Percentiles rank a stretch among this genome's conserved stretches.
phyloP scores from a whole-genome alignment of 441 rosid species.

The Adansonia gregorii region DNA sequence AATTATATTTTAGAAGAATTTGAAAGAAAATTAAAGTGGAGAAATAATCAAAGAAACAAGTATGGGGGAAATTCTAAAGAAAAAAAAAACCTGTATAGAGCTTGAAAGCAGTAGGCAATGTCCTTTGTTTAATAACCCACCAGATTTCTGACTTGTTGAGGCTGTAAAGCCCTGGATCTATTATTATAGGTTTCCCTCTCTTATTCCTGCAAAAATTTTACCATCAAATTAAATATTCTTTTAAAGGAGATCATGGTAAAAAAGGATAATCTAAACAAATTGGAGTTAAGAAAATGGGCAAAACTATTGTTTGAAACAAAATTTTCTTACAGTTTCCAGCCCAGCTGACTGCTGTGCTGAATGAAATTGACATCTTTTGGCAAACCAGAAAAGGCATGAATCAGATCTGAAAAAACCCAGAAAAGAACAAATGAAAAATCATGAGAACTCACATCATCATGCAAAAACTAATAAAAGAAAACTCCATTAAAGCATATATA shows the following conservation, averaged over 20 bases:
- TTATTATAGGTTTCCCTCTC: slow-evolving; percentile 81
- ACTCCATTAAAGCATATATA: neutral
- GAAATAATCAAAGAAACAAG: neutral
- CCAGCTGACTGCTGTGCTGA: slow-evolving; percentile 76
- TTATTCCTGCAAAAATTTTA: slow-evolving; percentile 54
- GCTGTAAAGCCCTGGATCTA: slow-evolving; percentile 88
- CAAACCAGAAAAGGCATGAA: slow-evolving; percentile 73
- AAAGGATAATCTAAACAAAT: neutral
- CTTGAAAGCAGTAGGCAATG: slow-evolving; percentile 89
- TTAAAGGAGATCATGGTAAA: neutral
- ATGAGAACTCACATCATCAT: slow-evolving; percentile 5
- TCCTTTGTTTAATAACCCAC: slow-evolving; percentile 76
- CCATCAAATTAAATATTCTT: neutral
- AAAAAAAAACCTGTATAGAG: slow-evolving; percentile 72
- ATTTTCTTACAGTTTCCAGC: slow-evolving; percentile 78
- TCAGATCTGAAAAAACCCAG: slow-evolving; percentile 71
- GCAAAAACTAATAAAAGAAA: neutral
- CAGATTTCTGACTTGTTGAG: slow-evolving; percentile 80
- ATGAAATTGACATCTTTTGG: slow-evolving; percentile 89
- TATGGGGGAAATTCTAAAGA: neutral
- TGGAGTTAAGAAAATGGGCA: neutral
- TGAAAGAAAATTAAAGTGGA: neutral
- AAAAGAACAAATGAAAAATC: neutral
- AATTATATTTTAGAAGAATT: neutral
- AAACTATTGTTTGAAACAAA: neutral